Evolutionary conservation across 176 grass and related monocot species (phyloP), one percentile per base, ranked within the genome.

Genomic region (Echinochloa phyllopogon): DNA sequence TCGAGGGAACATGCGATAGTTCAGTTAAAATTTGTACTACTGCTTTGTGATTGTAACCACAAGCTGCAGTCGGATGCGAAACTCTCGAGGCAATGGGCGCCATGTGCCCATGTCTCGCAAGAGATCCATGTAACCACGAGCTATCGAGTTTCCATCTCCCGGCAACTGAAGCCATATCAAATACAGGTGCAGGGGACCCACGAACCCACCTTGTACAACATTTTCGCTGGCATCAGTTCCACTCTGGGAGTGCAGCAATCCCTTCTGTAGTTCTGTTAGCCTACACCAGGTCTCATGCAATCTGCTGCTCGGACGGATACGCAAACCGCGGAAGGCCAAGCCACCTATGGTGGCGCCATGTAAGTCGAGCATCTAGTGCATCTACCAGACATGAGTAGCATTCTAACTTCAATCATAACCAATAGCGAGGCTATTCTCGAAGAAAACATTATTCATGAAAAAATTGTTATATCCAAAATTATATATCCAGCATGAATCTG

Each of bases 231-330:
- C 29, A 33, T 33, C 29, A 33, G 29, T 33, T 33, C 29, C 29
- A 33, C 29, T 2, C 29, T 33, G 29, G 29, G 29, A 33, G 2
- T 33, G 29, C 29, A 33, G 29, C 29, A 33, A 33, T 33, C 2
- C 29, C 29, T 33, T 33, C 29, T 33, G 29, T 2, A 1, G 2
- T 33, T 33, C 29, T 33, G 29, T 2, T 33, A 33, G 29, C 29
- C 29, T 33, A 33, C 29, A 33, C 67, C 52, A 64, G 10, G 10
- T 72, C 33, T 71, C 57, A 23, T 74, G 69, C 58, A 74, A 81
- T 81, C 53, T 56, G 18, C 55, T 37, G 58, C 59, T 80, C 74
- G 58, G 57, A 53, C 36, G 37, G n/a, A 74, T 9, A 81, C 29
- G 57, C 47, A 65, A 72, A 43, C 50, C n/a, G 7, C 70, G 25